Evolutionary conservation across 1,284 basidiomycete species (phyloP), one percentile per base, ranked within the genome.

Genomic region (Neonothopanus nambi): DNA sequence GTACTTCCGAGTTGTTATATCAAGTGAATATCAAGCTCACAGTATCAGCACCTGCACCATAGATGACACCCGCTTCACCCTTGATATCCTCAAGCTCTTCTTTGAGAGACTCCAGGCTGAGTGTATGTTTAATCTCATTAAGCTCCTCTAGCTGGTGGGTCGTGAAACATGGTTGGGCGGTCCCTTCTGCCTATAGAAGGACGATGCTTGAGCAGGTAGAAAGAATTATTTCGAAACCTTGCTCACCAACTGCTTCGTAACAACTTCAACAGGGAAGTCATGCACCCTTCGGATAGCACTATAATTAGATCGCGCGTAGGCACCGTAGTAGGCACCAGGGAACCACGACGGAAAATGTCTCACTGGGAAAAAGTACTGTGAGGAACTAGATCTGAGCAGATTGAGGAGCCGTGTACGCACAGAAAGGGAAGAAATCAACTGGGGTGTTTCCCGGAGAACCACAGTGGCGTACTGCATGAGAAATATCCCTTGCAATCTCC

Each of bases 271-370:
- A 24, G 51, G 57, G 2, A 43, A 42, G 21, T 53, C 43, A 37
- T 52, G 48, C 18, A 56, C 39, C 51, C 37, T 39, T 12, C 21
- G 33, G 6, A 62, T 54, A 1, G 23, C 39, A 5, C 17, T n/a
- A 9, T 38, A 38, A 7, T 20, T 9, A 3, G 40, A 42, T 3
- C 61, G 51, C 5, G 63, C 62, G 40, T 51, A 43, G 21, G 38
- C 44, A 9, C 61, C 61, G 39, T 64, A 65, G 52, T 59, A 58
- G 24, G 61, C 58, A 2, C 62, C 63, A 15, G 65, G 65, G 23
- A 67, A 63, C 62, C 63, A 67, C 1, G 61, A 61, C 6, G 63
- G 64, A 13, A 63, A 55, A 40, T 62, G 21, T 42, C 48, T 23
- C 11, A 65, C 64, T 65, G 52, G 26, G 9, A 42, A 7, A 20